phyloP scores from a whole-genome alignment of 208 protist species.

The Trypanosomatidae sp. region DNA sequence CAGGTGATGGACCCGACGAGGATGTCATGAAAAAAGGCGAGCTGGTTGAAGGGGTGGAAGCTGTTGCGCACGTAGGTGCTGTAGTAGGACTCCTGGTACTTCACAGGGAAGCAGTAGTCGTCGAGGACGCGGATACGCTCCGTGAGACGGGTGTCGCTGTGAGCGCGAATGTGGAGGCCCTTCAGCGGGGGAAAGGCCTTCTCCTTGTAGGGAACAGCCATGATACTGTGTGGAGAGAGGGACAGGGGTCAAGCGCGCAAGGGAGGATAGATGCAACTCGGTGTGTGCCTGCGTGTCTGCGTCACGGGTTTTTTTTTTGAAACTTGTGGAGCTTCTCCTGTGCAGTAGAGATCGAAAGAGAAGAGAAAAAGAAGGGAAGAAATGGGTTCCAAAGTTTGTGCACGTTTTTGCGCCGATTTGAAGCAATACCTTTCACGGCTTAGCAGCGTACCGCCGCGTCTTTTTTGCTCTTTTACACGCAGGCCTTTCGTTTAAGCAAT shows the following conservation, averaged over 20 bases:
- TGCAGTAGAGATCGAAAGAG: too few relatives aligned
- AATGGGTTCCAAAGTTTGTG: too few relatives aligned
- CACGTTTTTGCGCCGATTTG: too few relatives aligned
- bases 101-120: constrained; percentile 72
- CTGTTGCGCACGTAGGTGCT: constrained; percentile 58
- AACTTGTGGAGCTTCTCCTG: too few relatives aligned
- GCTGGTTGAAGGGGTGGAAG: constrained; percentile 67
- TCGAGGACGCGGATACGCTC: constrained; percentile 85
- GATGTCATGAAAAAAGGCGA: constrained; percentile 89
- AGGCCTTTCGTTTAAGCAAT: too few relatives aligned
- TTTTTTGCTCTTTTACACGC: too few relatives aligned
- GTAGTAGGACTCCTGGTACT: constrained; percentile 88
- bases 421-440: too few relatives aligned
- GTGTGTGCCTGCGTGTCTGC: background rate
- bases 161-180: constrained; percentile 60
- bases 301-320: too few relatives aligned
- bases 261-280: background rate
- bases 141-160: constrained; percentile 63
- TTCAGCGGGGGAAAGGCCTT: constrained; percentile 40
- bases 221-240: too few relatives aligned
- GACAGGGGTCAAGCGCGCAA: too few relatives aligned
- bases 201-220: constrained; percentile 25
- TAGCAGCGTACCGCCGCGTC: too few relatives aligned
- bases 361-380: too few relatives aligned
- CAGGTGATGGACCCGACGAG: constrained; percentile 92